Base-by-base conservation (phyloP, 2,329 filamentous ascomycete species). In the Calonectria pteridis region DNA sequence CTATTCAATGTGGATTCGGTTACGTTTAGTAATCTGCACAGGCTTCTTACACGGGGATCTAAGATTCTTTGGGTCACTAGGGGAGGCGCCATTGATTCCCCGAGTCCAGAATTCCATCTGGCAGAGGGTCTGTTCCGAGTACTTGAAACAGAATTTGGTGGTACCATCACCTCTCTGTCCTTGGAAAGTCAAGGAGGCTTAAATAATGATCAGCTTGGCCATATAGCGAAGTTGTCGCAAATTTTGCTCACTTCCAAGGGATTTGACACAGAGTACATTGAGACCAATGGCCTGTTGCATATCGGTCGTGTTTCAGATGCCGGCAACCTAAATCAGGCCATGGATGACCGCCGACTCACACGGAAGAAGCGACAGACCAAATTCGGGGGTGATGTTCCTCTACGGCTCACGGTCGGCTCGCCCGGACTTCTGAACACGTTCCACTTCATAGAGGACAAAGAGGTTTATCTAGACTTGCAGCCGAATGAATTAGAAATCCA, bases 401-500 rank as follows among this genome's bases (percentile, higher is more conserved):
- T 67, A 7, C 20, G 29, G 2, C 37, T 67, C 14, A 35, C 55
- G 3, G 49, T 71, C 29, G 50, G 51, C 7, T 49, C 55, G 23
- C 62, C 62, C 6, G 69, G 69, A 13, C 65, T 68, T 11, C n/a
- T 72, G 13, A 51, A 68, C 23, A 55, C 46, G 11, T 23, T 72
- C 20, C 65, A 51, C 35, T 72, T 67, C 33, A 29, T 28, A 1
- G 65, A 72, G 23, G 69, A 71, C 50, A 14, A 29, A 18, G 50
- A 62, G 2, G n/a, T 18, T 26, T 23, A 37, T 5, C 20, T 26
- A 10, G 33, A 40, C 1, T 10, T 72, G 31, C 35, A 33, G 6
- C 43, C 64, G 4, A 40, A 69, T 43, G 71, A 69, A 35, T 10
- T 73, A 7, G 53, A 64, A 31, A 29, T 76, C 7, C 49, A 73